A percentile compares a stretch with the other conserved stretches of the same genome.
Conservation (phyloP, 208 protist genomes). For the Trypanosoma rangeli region DNA sequence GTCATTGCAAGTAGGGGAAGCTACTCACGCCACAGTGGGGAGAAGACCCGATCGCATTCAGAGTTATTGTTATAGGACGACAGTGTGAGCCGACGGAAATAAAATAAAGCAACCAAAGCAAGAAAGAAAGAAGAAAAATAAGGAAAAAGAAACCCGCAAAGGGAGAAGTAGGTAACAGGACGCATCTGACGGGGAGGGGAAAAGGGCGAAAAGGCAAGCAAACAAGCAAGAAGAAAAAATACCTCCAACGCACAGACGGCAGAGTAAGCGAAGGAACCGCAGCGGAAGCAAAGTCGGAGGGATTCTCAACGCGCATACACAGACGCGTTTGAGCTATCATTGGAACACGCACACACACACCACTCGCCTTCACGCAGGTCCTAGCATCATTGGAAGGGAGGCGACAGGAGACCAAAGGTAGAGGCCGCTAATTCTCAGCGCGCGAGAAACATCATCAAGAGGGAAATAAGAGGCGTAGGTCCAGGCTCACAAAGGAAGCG, state of each 20-base stretch:
- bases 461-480: neutral
- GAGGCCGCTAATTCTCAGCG: too few species aligned
- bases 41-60: neutral
- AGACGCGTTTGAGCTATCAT: neutral
- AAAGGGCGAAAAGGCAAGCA: neutral
- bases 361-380: neutral
- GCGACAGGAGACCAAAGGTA: neutral
- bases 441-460: neutral
- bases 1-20: neutral
- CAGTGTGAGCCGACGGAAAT: neutral
- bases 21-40: neutral
- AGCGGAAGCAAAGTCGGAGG: neutral
- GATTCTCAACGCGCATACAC: neutral
- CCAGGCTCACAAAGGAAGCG: neutral
- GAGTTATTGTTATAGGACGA: constrained; percentile 1
- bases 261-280: neutral
- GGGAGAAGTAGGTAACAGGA: neutral
- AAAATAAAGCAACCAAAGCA: neutral
- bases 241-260: neutral
- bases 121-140: neutral
- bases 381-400: neutral
- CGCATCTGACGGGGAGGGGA: neutral
- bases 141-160: neutral
- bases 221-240: neutral
- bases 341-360: neutral